Evolutionary conservation across 768 basidiomycete genomes (phyloP), one percentile per base, ranked within the genome.

Genomic region (Calocera cornea): DNA sequence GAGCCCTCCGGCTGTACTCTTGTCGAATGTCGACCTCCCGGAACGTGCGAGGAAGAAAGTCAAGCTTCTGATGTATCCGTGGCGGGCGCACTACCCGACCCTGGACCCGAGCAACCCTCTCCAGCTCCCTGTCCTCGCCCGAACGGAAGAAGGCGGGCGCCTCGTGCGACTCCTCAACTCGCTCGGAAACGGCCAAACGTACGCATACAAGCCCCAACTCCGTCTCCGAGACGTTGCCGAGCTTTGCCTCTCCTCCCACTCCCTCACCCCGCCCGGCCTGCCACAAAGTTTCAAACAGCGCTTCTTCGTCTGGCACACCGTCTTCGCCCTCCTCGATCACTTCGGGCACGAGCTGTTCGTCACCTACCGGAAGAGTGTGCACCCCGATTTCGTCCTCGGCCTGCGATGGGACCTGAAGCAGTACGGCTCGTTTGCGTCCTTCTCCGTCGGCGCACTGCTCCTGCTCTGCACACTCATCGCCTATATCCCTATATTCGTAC

Each of bases 271-370:
- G 5, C 54, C 14, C 31, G 24, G 24, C 31, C 31, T 60, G 27
- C 54, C 54, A 29, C 11, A 60, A 10, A 16, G 14, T 10, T 60
- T 60, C 54, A 60, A 60, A 27, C 54, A 60, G 27, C 24, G 54
- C 14, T 60, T 60, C 54, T 60, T 60, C 19, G 54, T 22, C 31
- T 60, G 54, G 54, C 54, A 60, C 22, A 22, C 22, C 5, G 5
- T 60, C 16, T 60, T 33, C 31, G 24, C 27, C 31, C 14, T 22
- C 7, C 54, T 60, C 27, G 54, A 33, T 10, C 54, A 60, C 22
- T 60, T 60, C 19, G 54, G 54, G 16, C 54, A 60, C 22, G 54
- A 60, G 54, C 54, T 60, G 31, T 60, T 60, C 22, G 54, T 60
- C 16, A 60, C 54, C 5, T 60, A 60, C 31, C 24, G 54, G 14